These are phyloP conservation scores for Dothistroma pini DNA, from an alignment of 2,329 filamentous ascomycete genomes.

Conservation along the genomic window DNA sequence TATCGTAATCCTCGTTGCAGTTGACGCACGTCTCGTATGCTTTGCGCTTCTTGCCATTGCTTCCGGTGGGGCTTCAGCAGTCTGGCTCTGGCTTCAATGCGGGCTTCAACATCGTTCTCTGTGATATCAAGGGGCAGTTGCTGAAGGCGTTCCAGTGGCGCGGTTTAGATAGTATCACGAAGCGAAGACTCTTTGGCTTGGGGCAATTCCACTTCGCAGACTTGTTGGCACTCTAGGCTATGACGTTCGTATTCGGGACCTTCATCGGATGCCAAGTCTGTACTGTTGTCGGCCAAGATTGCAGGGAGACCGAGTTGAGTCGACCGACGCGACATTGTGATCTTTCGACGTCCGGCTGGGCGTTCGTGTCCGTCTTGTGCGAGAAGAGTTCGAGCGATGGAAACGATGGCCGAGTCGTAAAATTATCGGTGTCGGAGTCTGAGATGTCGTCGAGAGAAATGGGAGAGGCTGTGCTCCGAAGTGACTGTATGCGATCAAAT, in stretches of 20 bases:
- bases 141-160: neutral
- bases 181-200: neutral
- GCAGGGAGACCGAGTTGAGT: neutral
- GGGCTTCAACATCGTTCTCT: neutral
- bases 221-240: neutral
- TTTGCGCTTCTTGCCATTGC: constrained; percentile 3
- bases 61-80: neutral
- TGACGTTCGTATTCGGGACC: neutral
- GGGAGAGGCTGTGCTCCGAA: neutral
- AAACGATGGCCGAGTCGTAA: too few relatives aligned
- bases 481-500: neutral
- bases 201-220: neutral
- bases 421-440: too few relatives aligned
- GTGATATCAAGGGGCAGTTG: neutral
- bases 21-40: constrained; percentile 11
- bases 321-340: too few relatives aligned
- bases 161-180: neutral
- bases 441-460: neutral
- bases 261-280: neutral
- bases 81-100: neutral
- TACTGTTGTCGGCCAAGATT: neutral
- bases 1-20: constrained; percentile 3
- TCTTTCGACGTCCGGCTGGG: too few relatives aligned
- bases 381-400: too few relatives aligned
- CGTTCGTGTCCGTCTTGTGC: too few relatives aligned